Evolutionary conservation across 768 basidiomycete genomes (phyloP), one percentile per base, ranked within the genome.

Genomic region (Strobilomyces echinocephalus): DNA sequence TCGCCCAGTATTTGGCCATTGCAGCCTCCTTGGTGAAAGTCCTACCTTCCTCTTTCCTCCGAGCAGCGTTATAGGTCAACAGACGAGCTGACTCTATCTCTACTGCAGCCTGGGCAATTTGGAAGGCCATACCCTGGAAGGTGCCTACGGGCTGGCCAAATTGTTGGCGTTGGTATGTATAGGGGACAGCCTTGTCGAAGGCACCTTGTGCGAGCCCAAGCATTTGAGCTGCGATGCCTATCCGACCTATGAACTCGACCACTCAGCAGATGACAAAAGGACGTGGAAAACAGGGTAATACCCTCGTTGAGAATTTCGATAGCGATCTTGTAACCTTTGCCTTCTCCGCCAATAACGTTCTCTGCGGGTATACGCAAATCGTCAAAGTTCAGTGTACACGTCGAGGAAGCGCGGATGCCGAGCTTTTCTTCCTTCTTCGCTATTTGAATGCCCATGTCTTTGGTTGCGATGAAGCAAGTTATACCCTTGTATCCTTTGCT

Each of bases 371-470:
- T 78, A 60, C 84, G 87, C 65, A 98, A 74, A 68, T 97, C 94
- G 72, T 99, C 97, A 66, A 99, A 95, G 72, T 85, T 89, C 54
- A 97, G 80, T 1, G 90, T 82, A 66, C 95, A 99, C 1, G 97
- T 99, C 31, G 93, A 97, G 6, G 91, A 94, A 0, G 97, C 94
- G 53, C 91, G 81, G 67, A 99, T 98, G 46, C 97, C 97, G 43
- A 98, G 83, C 72, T 99, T 99, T 72, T 97, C 86, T 70, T 99
- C 97, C 76, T 97, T 97, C 80, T 99, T 99, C 16, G 95, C 95
- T 54, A 98, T 92, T 69, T 97, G 76, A 56, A 99, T 79, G 11
- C 95, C 97, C 91, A 95, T 94, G 55, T 95, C 93, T 71, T 91
- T 95, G 42, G 92, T 93, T 26, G 92, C 90, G 44, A 95, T 75